phyloP scores from a whole-genome alignment of 1,284 basidiomycete species.

The Ceratobasidium sp. region DNA sequence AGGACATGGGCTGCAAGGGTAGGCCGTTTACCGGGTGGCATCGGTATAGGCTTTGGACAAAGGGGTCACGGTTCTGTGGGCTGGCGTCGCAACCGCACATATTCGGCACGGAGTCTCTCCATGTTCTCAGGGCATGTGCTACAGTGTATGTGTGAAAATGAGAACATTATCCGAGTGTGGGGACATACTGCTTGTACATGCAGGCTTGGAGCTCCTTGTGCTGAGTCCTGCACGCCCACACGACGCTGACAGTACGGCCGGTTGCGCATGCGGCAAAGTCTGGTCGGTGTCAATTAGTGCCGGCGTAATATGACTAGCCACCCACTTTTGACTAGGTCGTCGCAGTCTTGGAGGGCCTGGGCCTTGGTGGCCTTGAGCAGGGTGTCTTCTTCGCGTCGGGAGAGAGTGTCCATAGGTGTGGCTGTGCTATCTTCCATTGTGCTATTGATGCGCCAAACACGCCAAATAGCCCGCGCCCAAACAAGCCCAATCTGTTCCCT shows the following conservation, averaged over 20 bases:
- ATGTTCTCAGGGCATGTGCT: constrained; percentile 81
- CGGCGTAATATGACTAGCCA: neutral
- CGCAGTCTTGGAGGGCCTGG: constrained; percentile 82
- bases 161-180: neutral
- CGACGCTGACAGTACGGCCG: constrained; percentile 84
- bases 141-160: constrained; percentile 3
- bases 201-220: constrained; percentile 82
- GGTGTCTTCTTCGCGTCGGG: constrained; percentile 88
- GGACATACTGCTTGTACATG: constrained; percentile 82
- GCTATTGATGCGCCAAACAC: constrained; percentile 4
- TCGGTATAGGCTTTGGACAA: constrained; percentile 2
- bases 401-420: constrained; percentile 80
- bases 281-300: constrained; percentile 55
- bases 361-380: constrained; percentile 85
- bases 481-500: constrained; percentile 32
- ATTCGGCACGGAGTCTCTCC: constrained; percentile 77
- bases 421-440: constrained; percentile 46
- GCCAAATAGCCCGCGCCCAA: constrained; percentile 26
- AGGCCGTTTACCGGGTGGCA: neutral
- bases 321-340: constrained; percentile 78
- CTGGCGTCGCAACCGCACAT: constrained; percentile 69
- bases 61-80: constrained; percentile 19
- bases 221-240: constrained; percentile 82
- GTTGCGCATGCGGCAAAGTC: constrained; percentile 87
- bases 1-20: constrained; percentile 19